Evolutionary conservation across 148 eudicot species (phyloP).

Genomic region (Chenopodium suecicum): DNA sequence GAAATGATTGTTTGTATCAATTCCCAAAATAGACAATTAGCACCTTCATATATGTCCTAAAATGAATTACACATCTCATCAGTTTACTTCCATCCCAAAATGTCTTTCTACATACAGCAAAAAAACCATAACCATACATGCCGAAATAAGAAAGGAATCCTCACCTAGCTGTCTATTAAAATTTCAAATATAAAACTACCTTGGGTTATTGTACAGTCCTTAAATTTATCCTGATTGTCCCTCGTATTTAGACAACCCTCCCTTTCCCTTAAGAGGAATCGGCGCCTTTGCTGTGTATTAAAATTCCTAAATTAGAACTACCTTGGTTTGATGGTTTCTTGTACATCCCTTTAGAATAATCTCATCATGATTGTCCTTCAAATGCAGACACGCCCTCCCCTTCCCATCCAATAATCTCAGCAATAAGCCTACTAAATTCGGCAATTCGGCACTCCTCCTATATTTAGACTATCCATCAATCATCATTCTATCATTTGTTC

Average conservation of each 20-base stretch:
- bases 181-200: neutral
- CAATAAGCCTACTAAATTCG: neutral
- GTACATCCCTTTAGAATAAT: no score
- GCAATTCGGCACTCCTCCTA: neutral
- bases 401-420: neutral
- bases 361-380: neutral
- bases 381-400: neutral
- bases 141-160: conserved; percentile 8
- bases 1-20: neutral
- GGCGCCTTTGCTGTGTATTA: neutral
- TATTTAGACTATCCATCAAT: neutral
- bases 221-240: no score
- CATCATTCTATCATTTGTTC: neutral
- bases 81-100: neutral
- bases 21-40: neutral
- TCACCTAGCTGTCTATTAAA: neutral
- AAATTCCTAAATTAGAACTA: neutral
- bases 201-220: no score
- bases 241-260: no score
- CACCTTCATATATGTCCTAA: neutral
- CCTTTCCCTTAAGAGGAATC: neutral
- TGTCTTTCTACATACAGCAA: conserved; percentile 2
- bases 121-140: neutral
- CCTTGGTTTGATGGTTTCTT: neutral
- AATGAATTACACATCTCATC: neutral